Evolutionary conservation across 345 rosid genomes (phyloP).

Genomic region (Eucalyptus rudis): DNA sequence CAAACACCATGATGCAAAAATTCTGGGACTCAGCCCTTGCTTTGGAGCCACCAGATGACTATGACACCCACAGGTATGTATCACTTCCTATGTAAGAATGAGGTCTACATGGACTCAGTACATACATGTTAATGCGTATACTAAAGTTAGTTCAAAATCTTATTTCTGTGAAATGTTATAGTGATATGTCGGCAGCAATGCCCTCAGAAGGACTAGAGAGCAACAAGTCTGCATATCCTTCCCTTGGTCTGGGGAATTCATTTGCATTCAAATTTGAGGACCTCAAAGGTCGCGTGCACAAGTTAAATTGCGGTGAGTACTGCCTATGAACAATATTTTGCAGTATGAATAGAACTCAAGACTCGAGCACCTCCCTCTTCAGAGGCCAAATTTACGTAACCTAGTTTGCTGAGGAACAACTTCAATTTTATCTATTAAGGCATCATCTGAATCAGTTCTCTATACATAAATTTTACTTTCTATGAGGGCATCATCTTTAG

Average conservation of each 20-base stretch:
- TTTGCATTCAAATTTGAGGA: constrained; percentile 85
- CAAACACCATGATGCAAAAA: constrained; percentile 97
- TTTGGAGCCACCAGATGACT: constrained; percentile 83
- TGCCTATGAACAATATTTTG: not conserved
- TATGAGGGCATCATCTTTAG: not conserved
- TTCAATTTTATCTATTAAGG: not conserved
- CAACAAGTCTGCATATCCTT: constrained; percentile 52
- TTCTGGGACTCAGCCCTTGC: constrained; percentile 98
- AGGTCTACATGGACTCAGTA: not conserved
- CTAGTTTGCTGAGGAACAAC: not conserved
- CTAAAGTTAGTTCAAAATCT: not conserved
- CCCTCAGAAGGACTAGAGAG: constrained; percentile 54
- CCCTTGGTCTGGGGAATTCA: constrained; percentile 70
- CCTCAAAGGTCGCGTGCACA: constrained; percentile 81
- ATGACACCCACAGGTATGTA: constrained; percentile 83
- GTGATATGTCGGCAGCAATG: constrained; percentile 76
- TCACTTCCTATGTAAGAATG: not conserved
- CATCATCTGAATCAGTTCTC: not conserved
- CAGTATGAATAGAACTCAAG: not conserved
- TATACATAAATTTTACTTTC: not conserved
- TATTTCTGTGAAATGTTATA: constrained; percentile 7
- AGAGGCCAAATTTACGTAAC: not conserved
- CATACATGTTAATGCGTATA: not conserved
- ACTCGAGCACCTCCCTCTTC: not conserved
- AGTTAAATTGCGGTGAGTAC: constrained; percentile 58